Conservation (phyloP, 2,329 filamentous ascomycete species). For the Diaporthe sp. region DNA sequence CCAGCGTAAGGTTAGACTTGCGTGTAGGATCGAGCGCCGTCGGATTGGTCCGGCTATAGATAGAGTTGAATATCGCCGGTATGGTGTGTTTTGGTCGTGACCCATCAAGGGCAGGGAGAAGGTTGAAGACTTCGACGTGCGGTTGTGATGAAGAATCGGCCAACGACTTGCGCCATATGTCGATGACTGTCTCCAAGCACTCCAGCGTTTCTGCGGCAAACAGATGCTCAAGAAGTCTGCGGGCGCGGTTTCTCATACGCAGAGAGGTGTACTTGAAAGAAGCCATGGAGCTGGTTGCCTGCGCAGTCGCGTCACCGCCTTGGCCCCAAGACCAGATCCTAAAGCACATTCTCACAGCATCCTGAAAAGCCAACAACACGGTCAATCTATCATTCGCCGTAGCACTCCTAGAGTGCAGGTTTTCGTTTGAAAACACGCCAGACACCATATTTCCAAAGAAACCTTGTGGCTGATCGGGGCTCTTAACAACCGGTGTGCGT, state of each 20-base stretch:
- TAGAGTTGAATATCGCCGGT: conserved; percentile 93
- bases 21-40: conserved; percentile 81
- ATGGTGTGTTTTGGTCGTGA: conserved; percentile 92
- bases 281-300: conserved; percentile 78
- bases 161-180: conserved; percentile 78
- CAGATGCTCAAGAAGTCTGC: conserved; percentile 90
- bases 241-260: conserved; percentile 89
- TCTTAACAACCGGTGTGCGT: conserved; percentile 77
- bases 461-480: conserved; percentile 85
- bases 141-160: conserved; percentile 62
- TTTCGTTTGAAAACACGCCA: conserved; percentile 86
- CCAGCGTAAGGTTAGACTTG: conserved; percentile 90
- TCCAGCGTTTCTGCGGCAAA: conserved; percentile 94
- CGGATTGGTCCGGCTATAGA: conserved; percentile 95
- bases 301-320: conserved; percentile 67
- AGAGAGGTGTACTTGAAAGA: conserved; percentile 93
- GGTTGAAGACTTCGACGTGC: conserved; percentile 80
- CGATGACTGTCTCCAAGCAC: conserved; percentile 91
- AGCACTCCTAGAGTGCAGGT: conserved; percentile 80
- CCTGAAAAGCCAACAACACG: conserved; percentile 95
- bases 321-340: conserved; percentile 95
- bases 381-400: conserved; percentile 96
- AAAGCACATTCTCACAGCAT: conserved; percentile 93
- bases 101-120: conserved; percentile 91
- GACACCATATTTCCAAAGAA: conserved; percentile 97